These are phyloP conservation scores for Petunia hybrid DNA, from an alignment of 305 asterid species.

Conservation along the genomic window DNA sequence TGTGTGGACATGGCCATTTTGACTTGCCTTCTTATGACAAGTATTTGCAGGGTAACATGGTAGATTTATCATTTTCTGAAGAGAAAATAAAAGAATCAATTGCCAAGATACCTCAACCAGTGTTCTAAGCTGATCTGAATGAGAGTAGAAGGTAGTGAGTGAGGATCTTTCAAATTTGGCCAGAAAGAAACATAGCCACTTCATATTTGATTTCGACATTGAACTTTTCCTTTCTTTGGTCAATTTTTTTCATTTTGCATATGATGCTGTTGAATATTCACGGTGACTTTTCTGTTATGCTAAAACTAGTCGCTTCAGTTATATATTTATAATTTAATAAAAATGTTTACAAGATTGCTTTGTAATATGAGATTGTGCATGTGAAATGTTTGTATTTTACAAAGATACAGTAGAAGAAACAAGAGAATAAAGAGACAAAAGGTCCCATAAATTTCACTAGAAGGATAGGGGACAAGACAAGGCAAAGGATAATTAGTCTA, in stretches of 20 bases:
- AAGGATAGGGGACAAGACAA: no score
- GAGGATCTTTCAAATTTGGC: neutral
- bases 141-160: neutral
- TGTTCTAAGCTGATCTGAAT: conserved; percentile 32
- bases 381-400: no score
- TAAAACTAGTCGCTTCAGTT: neutral
- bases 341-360: neutral
- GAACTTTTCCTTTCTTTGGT: neutral
- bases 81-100: conserved; percentile 62
- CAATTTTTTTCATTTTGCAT: neutral
- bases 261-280: neutral
- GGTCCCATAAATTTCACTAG: no score
- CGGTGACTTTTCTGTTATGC: neutral
- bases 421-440: no score
- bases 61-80: conserved; percentile 73
- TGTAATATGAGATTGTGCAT: neutral
- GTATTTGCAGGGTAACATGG: conserved; percentile 76
- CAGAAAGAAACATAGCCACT: neutral
- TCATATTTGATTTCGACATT: neutral
- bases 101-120: conserved; percentile 63
- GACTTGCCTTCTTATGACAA: conserved; percentile 90
- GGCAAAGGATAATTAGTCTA: no score
- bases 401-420: no score
- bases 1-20: conserved; percentile 99
- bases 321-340: neutral